Percentiles rank a stretch among this genome's conserved stretches.
Conservation (phyloP, 2,329 filamentous ascomycete genomes). For the Ramularia endophylla region DNA sequence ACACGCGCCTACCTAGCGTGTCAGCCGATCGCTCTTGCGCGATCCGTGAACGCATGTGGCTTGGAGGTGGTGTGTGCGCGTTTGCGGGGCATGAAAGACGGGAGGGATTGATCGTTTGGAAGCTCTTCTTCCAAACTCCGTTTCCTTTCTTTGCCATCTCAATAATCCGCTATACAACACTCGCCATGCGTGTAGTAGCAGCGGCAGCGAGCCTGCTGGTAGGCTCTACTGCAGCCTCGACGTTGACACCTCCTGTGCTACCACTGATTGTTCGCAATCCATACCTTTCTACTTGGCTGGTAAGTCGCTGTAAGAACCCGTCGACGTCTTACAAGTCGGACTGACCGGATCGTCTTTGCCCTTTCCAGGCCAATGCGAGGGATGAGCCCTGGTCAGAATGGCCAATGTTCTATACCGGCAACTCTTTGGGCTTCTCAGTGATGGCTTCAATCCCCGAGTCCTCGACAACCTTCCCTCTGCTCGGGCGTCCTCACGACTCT, state of each 20-base stretch:
- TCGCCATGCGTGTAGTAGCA: constrained; percentile 19
- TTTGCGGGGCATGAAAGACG: too few species aligned
- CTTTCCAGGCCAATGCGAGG: constrained; percentile 51
- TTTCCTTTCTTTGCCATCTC: not conserved
- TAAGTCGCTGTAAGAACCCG: not conserved
- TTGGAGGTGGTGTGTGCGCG: too few species aligned
- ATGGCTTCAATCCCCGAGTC: constrained; percentile 56
- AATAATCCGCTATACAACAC: not conserved
- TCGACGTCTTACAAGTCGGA: too few species aligned
- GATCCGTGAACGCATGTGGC: too few species aligned
- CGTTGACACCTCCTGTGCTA: constrained; percentile 49
- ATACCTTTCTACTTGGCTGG: constrained; percentile 50
- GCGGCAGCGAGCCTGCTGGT: constrained; percentile 21
- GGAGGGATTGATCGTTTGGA: not conserved
- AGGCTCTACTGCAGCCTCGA: constrained; percentile 43
- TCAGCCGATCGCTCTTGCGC: too few species aligned
- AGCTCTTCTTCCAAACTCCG: not conserved
- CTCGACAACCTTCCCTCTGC: constrained; percentile 56
- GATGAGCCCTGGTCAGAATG: constrained; percentile 73
- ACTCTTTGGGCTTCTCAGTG: constrained; percentile 59
- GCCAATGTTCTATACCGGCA: constrained; percentile 80
- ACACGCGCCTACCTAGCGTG: too few species aligned
- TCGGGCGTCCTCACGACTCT: constrained; percentile 62
- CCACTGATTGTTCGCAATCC: constrained; percentile 47
- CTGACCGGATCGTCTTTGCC: not conserved